These are phyloP conservation scores for Nakazawaea anatomiae DNA, from an alignment of 805 yeast species.

Conservation along the genomic window DNA sequence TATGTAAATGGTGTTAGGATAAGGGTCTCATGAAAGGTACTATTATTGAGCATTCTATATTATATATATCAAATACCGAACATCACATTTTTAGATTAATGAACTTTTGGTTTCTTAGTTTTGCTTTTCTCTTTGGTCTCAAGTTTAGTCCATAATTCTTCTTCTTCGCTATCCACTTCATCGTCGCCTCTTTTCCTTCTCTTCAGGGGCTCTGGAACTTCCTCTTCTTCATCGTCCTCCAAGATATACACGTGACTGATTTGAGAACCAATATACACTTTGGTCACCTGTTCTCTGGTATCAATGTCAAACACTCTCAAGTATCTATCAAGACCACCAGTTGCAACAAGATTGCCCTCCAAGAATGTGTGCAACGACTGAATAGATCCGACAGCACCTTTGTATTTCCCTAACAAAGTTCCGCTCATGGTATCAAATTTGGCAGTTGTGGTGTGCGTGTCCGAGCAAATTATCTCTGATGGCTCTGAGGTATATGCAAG, in stretches of 20 bases:
- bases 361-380: constrained; percentile 27
- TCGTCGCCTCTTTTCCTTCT: constrained; percentile 30
- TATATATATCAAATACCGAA: no score
- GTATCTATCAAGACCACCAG: constrained; percentile 88
- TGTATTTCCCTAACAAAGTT: constrained; percentile 59
- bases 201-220: constrained; percentile 21
- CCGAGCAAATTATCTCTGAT: constrained; percentile 58
- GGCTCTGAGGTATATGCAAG: constrained; percentile 28
- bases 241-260: constrained; percentile 46
- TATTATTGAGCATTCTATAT: no score
- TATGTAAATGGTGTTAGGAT: not conserved
- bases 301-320: constrained; percentile 66
- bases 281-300: constrained; percentile 55
- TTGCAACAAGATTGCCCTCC: constrained; percentile 43
- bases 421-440: constrained; percentile 47
- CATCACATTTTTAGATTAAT: no score
- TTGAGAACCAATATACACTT: constrained; percentile 74
- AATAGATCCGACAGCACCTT: constrained; percentile 75
- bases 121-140: constrained; percentile 24
- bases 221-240: constrained; percentile 37
- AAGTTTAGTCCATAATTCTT: constrained; percentile 34
- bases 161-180: constrained; percentile 20
- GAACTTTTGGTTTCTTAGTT: constrained; percentile 23
- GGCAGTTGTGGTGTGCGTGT: constrained; percentile 61
- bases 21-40: no score